These are phyloP conservation scores for Nymphaea thermarum DNA, from an alignment of 164 flowering plant species.

Conservation along the genomic window DNA sequence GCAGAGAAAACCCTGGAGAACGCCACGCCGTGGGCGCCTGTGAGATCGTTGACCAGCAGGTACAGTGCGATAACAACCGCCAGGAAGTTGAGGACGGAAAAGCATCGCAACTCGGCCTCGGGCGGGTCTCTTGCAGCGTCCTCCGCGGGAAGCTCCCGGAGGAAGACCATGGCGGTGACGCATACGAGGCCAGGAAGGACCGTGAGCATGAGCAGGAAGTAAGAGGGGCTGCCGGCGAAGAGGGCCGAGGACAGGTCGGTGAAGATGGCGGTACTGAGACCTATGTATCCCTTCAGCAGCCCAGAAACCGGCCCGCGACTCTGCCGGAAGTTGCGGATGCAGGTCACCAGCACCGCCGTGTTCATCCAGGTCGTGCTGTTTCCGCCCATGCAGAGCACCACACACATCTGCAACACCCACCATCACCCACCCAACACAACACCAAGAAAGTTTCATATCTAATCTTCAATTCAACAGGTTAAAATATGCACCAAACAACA, in stretches of 20 bases:
- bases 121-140: slow-evolving; percentile 11
- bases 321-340: slow-evolving; percentile 64
- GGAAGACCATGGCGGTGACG: slow-evolving; percentile 48
- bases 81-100: slow-evolving; percentile 19
- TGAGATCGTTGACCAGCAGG: slow-evolving; percentile 22
- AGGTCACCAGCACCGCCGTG: slow-evolving; percentile 80
- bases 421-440: not conserved
- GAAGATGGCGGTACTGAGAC: slow-evolving; percentile 85
- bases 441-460: no score
- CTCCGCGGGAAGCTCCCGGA: slow-evolving; percentile 45
- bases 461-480: no score
- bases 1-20: slow-evolving; percentile 20
- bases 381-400: slow-evolving; percentile 82
- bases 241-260: slow-evolving; percentile 64
- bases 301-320: slow-evolving; percentile 87
- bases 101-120: slow-evolving; percentile 14
- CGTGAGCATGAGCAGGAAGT: slow-evolving; percentile 56
- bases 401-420: slow-evolving; percentile 44
- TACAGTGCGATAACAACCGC: slow-evolving; percentile 32
- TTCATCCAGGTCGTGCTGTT: slow-evolving; percentile 98
- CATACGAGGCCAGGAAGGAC: slow-evolving; percentile 53
- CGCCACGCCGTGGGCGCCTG: slow-evolving; percentile 18
- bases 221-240: slow-evolving; percentile 46
- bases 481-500: no score
- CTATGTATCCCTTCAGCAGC: slow-evolving; percentile 72